Evolutionary conservation across 495 filamentous ascomycete species (phyloP).

Genomic region (Chaetomidium leptoderma): DNA sequence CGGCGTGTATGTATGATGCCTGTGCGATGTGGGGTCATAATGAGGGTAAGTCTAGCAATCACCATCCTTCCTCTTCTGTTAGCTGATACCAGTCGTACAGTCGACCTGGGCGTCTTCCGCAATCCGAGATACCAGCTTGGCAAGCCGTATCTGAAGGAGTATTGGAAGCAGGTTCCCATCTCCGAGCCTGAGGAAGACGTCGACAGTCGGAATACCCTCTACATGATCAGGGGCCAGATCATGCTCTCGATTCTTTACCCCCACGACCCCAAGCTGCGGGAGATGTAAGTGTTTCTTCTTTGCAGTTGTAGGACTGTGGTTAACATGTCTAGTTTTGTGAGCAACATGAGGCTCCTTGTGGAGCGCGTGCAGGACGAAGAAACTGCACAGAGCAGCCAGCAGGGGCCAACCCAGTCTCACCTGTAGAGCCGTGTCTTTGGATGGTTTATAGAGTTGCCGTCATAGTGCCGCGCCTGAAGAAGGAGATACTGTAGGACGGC

Average conservation of each 20-base stretch:
- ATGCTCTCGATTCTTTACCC: conserved; percentile 19
- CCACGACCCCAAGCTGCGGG: conserved; percentile 20
- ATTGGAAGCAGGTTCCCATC: conserved; percentile 22
- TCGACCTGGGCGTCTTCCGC: conserved; percentile 38
- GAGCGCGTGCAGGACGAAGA: conserved; percentile 16
- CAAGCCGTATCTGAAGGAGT: conserved; percentile 25
- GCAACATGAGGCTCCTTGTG: conserved; percentile 17
- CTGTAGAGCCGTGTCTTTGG: neutral
- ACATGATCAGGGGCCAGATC: conserved; percentile 25
- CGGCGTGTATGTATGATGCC: conserved; percentile 44
- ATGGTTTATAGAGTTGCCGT: no score
- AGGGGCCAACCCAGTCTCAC: neutral
- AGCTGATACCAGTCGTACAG: conserved; percentile 14
- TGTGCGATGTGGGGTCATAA: conserved; percentile 48
- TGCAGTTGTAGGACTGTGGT: neutral
- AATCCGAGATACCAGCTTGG: conserved; percentile 25
- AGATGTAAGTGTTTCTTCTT: conserved; percentile 4
- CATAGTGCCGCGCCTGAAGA: no score
- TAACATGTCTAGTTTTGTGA: conserved; percentile 11
- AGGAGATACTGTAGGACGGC: no score
- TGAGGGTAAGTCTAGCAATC: conserved; percentile 35
- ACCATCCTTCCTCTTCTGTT: neutral
- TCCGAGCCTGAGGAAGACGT: conserved; percentile 32
- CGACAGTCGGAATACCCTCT: conserved; percentile 31
- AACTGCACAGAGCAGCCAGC: neutral